These are phyloP conservation scores for Teratosphaeria viscida DNA, from an alignment of 2,329 filamentous ascomycete species.

Conservation along the genomic window DNA sequence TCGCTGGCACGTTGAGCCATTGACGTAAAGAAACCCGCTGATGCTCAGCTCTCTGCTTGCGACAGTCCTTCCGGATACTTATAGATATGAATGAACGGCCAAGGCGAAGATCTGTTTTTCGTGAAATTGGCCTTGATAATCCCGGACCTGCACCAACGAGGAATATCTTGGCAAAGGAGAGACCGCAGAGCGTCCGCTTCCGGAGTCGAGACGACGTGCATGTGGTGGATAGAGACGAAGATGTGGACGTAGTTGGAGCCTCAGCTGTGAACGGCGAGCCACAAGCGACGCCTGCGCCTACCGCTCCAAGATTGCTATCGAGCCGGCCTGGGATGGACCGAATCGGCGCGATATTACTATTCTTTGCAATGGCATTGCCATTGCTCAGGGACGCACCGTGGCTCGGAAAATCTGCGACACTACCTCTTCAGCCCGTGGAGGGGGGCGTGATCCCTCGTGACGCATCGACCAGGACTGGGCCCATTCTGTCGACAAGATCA, in stretches of 20 bases:
- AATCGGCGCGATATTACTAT: constrained; percentile 13
- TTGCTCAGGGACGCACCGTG: constrained; percentile 16
- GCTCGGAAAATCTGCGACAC: constrained; percentile 11
- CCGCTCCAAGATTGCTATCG: constrained; percentile 7
- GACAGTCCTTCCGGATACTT: not conserved
- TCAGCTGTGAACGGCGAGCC: not conserved
- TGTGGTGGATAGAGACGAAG: constrained; percentile 13
- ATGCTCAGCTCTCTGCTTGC: not conserved
- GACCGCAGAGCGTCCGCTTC: constrained; percentile 15
- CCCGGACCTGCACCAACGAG: not conserved
- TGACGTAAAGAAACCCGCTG: not conserved
- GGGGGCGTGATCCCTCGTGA: constrained; percentile 18
- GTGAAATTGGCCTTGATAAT: not conserved
- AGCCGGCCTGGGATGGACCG: constrained; percentile 15
- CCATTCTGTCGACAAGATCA: constrained; percentile 23
- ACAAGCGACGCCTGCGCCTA: not conserved
- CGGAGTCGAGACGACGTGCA: constrained; percentile 20
- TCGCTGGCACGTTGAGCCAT: not conserved
- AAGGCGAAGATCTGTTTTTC: constrained; percentile 1
- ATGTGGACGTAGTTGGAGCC: constrained; percentile 8
- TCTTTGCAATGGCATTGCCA: constrained; percentile 19
- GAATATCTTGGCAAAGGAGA: not conserved
- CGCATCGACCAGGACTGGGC: constrained; percentile 7
- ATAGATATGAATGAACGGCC: not conserved
- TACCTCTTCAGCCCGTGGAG: constrained; percentile 21